These are phyloP conservation scores for Ustilago crameri DNA, from an alignment of 1,284 basidiomycete genomes.

Conservation along the genomic window DNA sequence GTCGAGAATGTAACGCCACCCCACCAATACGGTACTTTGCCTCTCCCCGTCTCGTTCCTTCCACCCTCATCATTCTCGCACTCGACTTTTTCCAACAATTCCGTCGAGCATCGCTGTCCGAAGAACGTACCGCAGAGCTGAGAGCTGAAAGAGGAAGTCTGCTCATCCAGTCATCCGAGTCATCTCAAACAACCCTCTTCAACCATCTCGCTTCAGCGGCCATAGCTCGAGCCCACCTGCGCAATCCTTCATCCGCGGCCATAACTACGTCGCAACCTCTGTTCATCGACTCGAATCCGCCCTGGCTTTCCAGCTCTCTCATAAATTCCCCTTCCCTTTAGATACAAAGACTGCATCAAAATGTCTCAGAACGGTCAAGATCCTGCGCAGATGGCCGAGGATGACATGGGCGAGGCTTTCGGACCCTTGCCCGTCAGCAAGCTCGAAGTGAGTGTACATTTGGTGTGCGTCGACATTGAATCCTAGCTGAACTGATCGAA, in stretches of 20 bases:
- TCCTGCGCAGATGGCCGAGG: conserved; percentile 35
- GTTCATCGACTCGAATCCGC: neutral
- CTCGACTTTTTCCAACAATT: neutral
- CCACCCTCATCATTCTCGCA: neutral
- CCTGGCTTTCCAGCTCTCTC: neutral
- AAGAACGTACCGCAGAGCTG: too few relatives aligned
- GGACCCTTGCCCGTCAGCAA: conserved; percentile 60
- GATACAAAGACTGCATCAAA: neutral
- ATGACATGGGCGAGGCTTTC: conserved; percentile 52
- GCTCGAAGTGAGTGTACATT: conserved; percentile 47
- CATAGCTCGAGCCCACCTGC: too few relatives aligned
- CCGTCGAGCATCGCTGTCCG: too few relatives aligned
- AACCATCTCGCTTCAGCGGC: too few relatives aligned
- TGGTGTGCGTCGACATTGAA: conserved; percentile 3
- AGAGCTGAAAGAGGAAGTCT: too few relatives aligned
- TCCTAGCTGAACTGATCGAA: too few relatives aligned
- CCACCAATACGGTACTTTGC: neutral
- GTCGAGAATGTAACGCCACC: neutral
- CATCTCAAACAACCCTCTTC: too few relatives aligned
- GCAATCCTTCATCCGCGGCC: too few relatives aligned
- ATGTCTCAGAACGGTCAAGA: conserved; percentile 44
- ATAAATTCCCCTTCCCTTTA: neutral
- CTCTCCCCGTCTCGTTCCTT: neutral
- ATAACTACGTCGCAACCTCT: neutral
- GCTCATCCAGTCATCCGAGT: too few relatives aligned